These are phyloP conservation scores for Neurospora africana DNA, from an alignment of 495 filamentous ascomycete genomes.

Conservation along the genomic window DNA sequence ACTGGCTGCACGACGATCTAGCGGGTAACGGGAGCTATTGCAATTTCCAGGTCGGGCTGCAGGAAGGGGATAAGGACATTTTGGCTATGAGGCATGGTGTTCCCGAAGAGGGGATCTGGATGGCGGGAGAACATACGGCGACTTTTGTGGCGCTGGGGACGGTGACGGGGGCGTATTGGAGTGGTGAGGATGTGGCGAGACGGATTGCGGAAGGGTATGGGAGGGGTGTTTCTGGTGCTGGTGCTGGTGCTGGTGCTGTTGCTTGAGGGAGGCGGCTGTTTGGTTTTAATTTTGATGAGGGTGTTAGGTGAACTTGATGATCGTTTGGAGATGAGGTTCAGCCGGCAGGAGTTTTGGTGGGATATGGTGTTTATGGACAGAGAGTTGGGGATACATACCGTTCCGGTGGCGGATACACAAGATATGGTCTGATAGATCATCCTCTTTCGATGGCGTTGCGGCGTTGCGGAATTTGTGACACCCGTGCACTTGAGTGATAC, in stretches of 20 bases:
- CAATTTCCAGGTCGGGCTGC: constrained; percentile 75
- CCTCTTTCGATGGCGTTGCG: neutral
- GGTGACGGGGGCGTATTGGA: constrained; percentile 85
- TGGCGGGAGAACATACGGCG: constrained; percentile 90
- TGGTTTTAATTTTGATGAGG: neutral
- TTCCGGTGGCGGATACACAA: neutral
- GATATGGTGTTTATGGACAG: neutral
- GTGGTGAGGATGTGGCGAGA: constrained; percentile 67
- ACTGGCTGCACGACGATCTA: constrained; percentile 72
- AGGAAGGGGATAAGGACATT: constrained; percentile 64
- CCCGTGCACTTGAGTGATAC: neutral
- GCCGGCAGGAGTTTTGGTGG: neutral
- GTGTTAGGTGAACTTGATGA: neutral
- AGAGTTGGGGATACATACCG: neutral
- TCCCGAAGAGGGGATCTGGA: constrained; percentile 64
- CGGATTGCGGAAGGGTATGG: constrained; percentile 41
- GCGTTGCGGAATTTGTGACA: neutral
- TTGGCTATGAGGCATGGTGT: constrained; percentile 61
- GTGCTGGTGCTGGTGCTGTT: too few species aligned
- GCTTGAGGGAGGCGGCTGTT: neutral
- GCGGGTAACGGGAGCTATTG: constrained; percentile 85
- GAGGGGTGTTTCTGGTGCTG: neutral
- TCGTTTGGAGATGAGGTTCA: neutral
- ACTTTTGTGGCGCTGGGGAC: constrained; percentile 85
- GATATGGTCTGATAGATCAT: neutral